Evolutionary conservation across 352 stramenopile species (phyloP), one percentile per base, ranked within the genome.

Genomic region (Phytophthora multivora): DNA sequence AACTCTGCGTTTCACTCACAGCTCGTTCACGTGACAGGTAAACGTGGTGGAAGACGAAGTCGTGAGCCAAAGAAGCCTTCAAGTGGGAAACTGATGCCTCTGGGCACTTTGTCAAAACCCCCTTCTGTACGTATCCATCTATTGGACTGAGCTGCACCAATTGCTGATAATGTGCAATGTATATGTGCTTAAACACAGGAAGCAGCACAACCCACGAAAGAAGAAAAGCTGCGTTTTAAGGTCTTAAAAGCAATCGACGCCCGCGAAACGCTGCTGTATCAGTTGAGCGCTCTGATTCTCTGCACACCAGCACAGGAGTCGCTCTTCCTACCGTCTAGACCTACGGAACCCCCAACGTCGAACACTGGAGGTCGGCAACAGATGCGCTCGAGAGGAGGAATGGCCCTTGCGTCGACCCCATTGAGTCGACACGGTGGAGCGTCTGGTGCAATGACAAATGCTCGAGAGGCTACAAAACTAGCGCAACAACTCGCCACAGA

Each of bases 151-250:
- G 12, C 28, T 18, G 16, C 19, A 16, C 6, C 4, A 55, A n/a
- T 21, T 16, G 21, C 15, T 60, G 26, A 66, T 40, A 40, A 11
- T 25, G 15, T 19, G 12, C 8, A 4, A 13, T 13, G 28, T 33
- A 33, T 9, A 13, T 31, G n/a, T 11, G 25, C 8, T 35, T 39
- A 11, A 21, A 40, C 21, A 54, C 40, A 77, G 69, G 65, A 77
- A 60, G 49, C 47, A 38, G 50, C 50, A 4, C 64, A 71, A 11
- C 9, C 75, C 5, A 82, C 53, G 7, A 90, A 81, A 40, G 81
- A 89, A 63, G 83, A 90, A 28, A 91, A 83, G 41, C 64, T 93
- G n/a, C 77, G 80, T 1, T 79, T 85, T 45, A 89, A 87, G 31
- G 80, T 87, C 13, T 60, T 93, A 25, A 84, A 87, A 59, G 59